Evolutionary conservation across 306 rosid genomes (phyloP).

Genomic region (Vigna trinervia): DNA sequence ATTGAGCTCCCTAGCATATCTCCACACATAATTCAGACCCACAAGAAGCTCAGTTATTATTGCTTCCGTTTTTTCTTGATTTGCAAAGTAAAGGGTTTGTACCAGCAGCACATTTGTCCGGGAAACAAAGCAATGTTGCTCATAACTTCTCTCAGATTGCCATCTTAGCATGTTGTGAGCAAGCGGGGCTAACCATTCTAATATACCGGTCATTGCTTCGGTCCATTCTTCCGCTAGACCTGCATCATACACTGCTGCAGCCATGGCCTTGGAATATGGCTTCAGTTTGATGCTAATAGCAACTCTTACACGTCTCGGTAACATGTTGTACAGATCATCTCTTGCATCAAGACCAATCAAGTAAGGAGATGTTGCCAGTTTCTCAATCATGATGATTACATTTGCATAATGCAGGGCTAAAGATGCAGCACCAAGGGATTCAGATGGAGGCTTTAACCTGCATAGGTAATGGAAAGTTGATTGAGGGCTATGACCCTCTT

Average conservation of each 20-base stretch:
- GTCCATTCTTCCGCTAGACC: constrained; percentile 88
- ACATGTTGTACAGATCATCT: constrained; percentile 93
- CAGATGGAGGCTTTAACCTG: constrained; percentile 78
- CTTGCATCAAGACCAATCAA: constrained; percentile 96
- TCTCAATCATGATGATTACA: constrained; percentile 84
- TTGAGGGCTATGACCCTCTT: constrained; percentile 40
- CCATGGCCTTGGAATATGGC: constrained; percentile 74
- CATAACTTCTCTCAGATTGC: constrained; percentile 97
- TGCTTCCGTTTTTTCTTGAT: constrained; percentile 78
- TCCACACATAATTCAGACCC: constrained; percentile 96
- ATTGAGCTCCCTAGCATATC: constrained; percentile 76
- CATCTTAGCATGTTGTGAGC: constrained; percentile 97
- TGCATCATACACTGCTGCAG: constrained; percentile 64
- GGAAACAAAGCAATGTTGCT: constrained; percentile 84
- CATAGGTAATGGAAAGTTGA: constrained; percentile 55
- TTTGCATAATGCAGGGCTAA: constrained; percentile 97
- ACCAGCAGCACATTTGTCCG: constrained; percentile 83
- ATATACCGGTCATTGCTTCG: constrained; percentile 69
- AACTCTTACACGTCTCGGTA: constrained; percentile 75
- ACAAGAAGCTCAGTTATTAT: constrained; percentile 87
- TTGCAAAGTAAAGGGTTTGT: constrained; percentile 92
- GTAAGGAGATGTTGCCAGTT: constrained; percentile 92
- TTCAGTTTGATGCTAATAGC: constrained; percentile 74
- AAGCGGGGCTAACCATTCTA: constrained; percentile 97
- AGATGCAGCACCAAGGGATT: constrained; percentile 88